These are phyloP conservation scores for Fistulina hepatica DNA, from an alignment of 1,284 basidiomycete species.

Conservation along the genomic window DNA sequence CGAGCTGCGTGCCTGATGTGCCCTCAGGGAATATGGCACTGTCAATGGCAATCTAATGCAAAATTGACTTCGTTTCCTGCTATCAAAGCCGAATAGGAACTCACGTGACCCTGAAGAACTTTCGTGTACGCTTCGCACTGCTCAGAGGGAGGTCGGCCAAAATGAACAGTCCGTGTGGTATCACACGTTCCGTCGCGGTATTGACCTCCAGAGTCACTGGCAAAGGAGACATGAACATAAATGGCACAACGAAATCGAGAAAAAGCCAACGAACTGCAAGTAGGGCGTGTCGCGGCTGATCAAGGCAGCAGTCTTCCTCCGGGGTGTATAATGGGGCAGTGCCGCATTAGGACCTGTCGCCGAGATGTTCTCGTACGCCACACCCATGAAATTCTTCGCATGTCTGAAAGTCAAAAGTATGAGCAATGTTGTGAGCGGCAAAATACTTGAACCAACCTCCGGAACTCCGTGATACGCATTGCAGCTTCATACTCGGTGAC, in stretches of 20 bases:
- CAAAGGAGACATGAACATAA: slow-evolving; percentile 10
- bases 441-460: no score
- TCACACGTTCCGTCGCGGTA: slow-evolving; percentile 90
- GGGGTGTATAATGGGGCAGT: slow-evolving; percentile 85
- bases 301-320: slow-evolving; percentile 54
- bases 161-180: slow-evolving; percentile 84
- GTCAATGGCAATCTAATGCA: slow-evolving; percentile 76
- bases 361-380: slow-evolving; percentile 92
- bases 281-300: slow-evolving; percentile 79
- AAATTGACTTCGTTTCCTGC: slow-evolving; percentile 7
- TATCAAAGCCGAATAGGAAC: slow-evolving; percentile 23
- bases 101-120: slow-evolving; percentile 90
- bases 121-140: slow-evolving; percentile 89
- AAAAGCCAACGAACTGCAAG: slow-evolving; percentile 57
- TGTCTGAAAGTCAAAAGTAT: no score
- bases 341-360: slow-evolving; percentile 89
- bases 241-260: slow-evolving; percentile 3
- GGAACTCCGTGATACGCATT: slow-evolving; percentile 71
- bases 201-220: slow-evolving; percentile 81
- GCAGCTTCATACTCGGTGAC: slow-evolving; percentile 91
- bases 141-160: slow-evolving; percentile 71
- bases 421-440: no score
- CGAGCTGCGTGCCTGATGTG: slow-evolving; percentile 71
- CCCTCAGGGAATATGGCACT: slow-evolving; percentile 81
- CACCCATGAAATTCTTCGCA: slow-evolving; percentile 72